A percentile compares a stretch with the other conserved stretches of the same genome.
phyloP scores from a whole-genome alignment of 257 asterid species.

The Avicennia marina region DNA sequence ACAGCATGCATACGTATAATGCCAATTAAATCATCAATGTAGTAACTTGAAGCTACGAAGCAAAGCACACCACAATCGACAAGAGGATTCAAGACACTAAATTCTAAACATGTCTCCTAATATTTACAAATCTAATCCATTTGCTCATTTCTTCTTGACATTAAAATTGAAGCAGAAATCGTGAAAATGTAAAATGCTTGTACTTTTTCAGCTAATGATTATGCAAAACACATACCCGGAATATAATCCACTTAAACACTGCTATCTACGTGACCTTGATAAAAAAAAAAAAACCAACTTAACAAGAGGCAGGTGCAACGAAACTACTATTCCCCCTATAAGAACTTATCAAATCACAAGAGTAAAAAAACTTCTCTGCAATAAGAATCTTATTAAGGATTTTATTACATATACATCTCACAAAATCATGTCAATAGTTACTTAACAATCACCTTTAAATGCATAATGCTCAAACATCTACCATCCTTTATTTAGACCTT shows the following conservation, averaged over 20 bases:
- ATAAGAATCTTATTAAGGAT: too few species aligned
- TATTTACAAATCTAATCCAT: background rate
- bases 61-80: too few species aligned
- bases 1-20: too few species aligned
- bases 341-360: too few species aligned
- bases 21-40: too few species aligned
- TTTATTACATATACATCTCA: background rate
- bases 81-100: too few species aligned
- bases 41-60: too few species aligned
- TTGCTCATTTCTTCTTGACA: too few species aligned
- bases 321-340: background rate
- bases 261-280: background rate
- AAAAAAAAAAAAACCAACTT: background rate
- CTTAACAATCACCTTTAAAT: background rate
- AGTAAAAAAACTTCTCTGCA: too few species aligned
- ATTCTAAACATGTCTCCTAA: too few species aligned
- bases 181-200: background rate
- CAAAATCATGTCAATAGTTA: background rate
- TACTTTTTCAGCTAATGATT: background rate
- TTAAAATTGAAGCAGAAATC: too few species aligned
- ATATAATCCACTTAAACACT: background rate
- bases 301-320: background rate
- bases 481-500: background rate
- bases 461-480: background rate
- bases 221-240: background rate